Evolutionary conservation across 208 protist genomes (phyloP).

Genomic region (Leishmania tropica): DNA sequence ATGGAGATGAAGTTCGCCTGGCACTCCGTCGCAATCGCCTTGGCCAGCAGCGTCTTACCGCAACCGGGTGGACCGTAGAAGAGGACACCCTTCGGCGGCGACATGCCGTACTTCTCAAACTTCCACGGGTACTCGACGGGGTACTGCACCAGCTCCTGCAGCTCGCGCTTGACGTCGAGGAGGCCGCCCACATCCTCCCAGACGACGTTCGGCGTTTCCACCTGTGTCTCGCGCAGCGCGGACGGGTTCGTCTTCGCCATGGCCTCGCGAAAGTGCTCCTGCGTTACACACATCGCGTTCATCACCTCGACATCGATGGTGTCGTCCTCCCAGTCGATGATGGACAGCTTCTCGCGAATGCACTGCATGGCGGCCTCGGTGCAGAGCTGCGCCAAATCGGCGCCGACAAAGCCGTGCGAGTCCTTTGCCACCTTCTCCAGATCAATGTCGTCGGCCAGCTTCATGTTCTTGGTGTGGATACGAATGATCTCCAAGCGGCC

Average conservation of each 20-base stretch:
- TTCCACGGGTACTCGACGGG: slow-evolving; percentile 99
- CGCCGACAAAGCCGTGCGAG: slow-evolving; percentile 99
- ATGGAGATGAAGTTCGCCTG: slow-evolving; percentile 99
- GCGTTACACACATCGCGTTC: slow-evolving; percentile 97
- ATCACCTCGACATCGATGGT: slow-evolving; percentile 99
- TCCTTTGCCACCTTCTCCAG: slow-evolving; percentile 97
- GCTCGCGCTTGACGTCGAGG: slow-evolving; percentile 97
- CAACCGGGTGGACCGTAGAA: slow-evolving; percentile 99
- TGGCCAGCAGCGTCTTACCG: slow-evolving; percentile 98
- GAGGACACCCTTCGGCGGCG: slow-evolving; percentile 97
- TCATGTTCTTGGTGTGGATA: slow-evolving; percentile 99
- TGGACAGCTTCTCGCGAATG: slow-evolving; percentile 99
- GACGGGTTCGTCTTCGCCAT: slow-evolving; percentile 98
- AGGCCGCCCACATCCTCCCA: slow-evolving; percentile 99
- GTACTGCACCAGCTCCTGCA: slow-evolving; percentile 99
- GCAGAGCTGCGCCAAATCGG: slow-evolving; percentile 99
- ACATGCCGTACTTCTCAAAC: slow-evolving; percentile 99
- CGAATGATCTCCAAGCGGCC: slow-evolving; percentile 99
- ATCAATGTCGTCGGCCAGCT: slow-evolving; percentile 98
- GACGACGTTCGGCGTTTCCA: slow-evolving; percentile 99
- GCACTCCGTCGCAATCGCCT: slow-evolving; percentile 99
- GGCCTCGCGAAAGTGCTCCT: slow-evolving; percentile 99
- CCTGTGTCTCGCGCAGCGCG: slow-evolving; percentile 98
- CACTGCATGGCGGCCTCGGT: slow-evolving; percentile 99
- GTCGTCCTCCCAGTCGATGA: slow-evolving; percentile 99